These are phyloP conservation scores for Auriscalpium orientale DNA, from an alignment of 768 basidiomycete species.

Conservation along the genomic window DNA sequence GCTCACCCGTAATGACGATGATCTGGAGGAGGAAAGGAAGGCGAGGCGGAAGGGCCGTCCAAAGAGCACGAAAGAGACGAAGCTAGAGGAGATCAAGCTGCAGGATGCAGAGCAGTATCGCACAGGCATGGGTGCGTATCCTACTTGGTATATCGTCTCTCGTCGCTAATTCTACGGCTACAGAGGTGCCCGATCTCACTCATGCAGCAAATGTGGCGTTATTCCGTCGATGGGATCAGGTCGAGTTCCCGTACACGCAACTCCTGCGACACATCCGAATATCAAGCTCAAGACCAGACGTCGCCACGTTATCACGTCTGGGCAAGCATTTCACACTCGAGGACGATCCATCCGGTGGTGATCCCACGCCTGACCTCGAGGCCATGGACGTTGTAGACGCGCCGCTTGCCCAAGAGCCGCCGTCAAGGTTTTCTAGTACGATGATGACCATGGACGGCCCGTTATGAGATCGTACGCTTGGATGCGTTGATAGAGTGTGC, in stretches of 20 bases:
- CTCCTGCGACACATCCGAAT: conserved; percentile 73
- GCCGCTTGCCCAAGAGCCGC: conserved; percentile 21
- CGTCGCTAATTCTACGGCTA: neutral
- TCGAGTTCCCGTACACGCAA: conserved; percentile 61
- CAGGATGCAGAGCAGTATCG: conserved; percentile 67
- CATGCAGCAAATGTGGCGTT: conserved; percentile 60
- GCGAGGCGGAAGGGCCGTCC: conserved; percentile 67
- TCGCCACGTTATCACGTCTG: conserved; percentile 45
- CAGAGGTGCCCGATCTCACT: conserved; percentile 78
- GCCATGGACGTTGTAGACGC: conserved; percentile 24
- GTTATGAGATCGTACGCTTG: neutral
- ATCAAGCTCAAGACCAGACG: conserved; percentile 44
- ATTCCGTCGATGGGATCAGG: conserved; percentile 75
- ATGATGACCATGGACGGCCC: conserved; percentile 31
- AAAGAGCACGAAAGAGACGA: conserved; percentile 58
- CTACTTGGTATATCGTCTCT: conserved; percentile 2
- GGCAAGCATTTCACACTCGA: conserved; percentile 46
- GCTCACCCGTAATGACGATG: conserved; percentile 64
- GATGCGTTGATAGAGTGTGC: neutral
- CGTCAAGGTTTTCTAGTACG: conserved; percentile 29
- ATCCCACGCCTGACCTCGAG: conserved; percentile 1
- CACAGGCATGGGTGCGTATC: conserved; percentile 66
- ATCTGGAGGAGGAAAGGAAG: conserved; percentile 52
- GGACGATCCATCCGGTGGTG: conserved; percentile 10
- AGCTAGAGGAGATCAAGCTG: conserved; percentile 63